Evolutionary conservation across 78 protist species (phyloP).

Genomic region (slime mould (Dictyostelium discoideum)): DNA sequence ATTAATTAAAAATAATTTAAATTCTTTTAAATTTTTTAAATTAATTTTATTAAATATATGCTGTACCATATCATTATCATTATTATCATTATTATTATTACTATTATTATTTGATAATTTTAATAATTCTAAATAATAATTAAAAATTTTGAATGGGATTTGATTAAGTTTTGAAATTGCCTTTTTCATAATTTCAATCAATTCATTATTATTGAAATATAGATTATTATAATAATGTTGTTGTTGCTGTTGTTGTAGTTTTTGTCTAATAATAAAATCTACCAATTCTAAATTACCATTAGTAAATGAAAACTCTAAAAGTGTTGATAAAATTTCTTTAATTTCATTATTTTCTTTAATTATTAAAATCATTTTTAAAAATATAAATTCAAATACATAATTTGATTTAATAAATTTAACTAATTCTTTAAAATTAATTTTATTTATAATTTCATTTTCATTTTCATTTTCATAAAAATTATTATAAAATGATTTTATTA

Average conservation of each 20-base stretch:
- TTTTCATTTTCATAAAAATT: too few relatives aligned
- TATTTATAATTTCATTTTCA: not conserved
- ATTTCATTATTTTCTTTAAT: not conserved
- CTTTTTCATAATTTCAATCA: too few relatives aligned
- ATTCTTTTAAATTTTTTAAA: not conserved
- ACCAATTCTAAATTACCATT: not conserved
- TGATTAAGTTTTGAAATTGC: not conserved
- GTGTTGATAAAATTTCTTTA: not conserved
- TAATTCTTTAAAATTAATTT: not conserved
- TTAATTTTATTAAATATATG: too few relatives aligned
- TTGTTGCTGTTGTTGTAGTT: too few relatives aligned
- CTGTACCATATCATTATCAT: not conserved
- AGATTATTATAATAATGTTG: too few relatives aligned
- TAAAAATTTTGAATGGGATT: not conserved
- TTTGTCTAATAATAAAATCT: not conserved
- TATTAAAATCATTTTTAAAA: too few relatives aligned
- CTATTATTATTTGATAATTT: not conserved
- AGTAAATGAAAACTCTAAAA: not conserved
- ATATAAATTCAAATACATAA: not conserved
- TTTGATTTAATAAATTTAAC: not conserved
- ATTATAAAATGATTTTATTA: not conserved
- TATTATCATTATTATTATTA: too few relatives aligned
- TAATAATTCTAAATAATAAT: too few relatives aligned
- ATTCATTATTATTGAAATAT: not conserved
- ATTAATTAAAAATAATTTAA: too few relatives aligned